Conservation (phyloP, 768 basidiomycete species). For the Lactifluus hygrophoroides region DNA sequence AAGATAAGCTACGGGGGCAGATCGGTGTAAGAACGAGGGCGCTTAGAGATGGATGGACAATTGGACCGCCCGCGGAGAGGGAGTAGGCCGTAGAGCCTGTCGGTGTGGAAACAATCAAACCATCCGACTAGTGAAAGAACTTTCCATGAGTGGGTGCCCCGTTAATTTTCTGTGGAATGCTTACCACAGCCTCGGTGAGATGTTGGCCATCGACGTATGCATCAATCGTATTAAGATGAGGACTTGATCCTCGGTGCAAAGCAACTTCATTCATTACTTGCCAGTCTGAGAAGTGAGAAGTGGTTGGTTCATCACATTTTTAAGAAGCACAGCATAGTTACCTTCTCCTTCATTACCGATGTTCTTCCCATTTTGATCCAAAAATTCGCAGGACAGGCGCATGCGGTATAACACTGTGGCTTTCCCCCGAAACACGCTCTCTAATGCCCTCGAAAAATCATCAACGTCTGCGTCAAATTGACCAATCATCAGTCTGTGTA, state of each 20-base stretch:
- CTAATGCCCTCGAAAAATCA: slow-evolving; percentile 71
- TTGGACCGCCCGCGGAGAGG: slow-evolving; percentile 90
- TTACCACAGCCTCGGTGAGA: slow-evolving; percentile 88
- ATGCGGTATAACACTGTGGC: slow-evolving; percentile 82
- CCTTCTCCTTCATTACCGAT: slow-evolving; percentile 54
- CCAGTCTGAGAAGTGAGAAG: slow-evolving; percentile 67
- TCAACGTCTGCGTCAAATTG: slow-evolving; percentile 60
- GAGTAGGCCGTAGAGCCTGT: slow-evolving; percentile 97
- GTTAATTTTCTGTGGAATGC: slow-evolving; percentile 28
- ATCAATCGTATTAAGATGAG: slow-evolving; percentile 89
- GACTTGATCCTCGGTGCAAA: slow-evolving; percentile 83
- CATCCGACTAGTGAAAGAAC: slow-evolving; percentile 60
- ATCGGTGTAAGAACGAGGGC: slow-evolving; percentile 93
- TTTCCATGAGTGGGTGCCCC: slow-evolving; percentile 11
- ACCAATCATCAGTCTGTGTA: neutral
- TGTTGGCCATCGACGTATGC: slow-evolving; percentile 92
- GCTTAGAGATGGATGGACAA: slow-evolving; percentile 87
- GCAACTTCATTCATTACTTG: slow-evolving; percentile 98
- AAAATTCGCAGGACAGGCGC: slow-evolving; percentile 79
- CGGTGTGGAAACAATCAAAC: slow-evolving; percentile 89
- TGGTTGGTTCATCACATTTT: slow-evolving; percentile 2
- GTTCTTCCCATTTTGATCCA: slow-evolving; percentile 47
- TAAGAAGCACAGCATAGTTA: slow-evolving; percentile 21
- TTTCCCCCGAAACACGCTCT: slow-evolving; percentile 69
- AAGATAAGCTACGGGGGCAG: slow-evolving; percentile 86